Evolutionary conservation across 164 flowering plant genomes (phyloP).

Genomic region (Liquidambar formosana): DNA sequence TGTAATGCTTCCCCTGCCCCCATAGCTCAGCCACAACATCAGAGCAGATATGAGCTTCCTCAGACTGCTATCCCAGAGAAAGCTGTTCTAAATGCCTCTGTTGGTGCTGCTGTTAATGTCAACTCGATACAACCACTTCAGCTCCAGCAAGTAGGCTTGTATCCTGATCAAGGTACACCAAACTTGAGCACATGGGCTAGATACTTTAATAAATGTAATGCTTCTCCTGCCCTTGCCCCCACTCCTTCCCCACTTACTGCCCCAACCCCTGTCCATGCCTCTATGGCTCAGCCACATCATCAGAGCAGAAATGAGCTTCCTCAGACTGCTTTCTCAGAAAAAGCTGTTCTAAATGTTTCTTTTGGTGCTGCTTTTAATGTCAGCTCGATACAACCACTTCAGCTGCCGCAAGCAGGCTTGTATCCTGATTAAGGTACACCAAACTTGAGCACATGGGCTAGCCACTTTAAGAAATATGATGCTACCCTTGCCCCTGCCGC

Average conservation of each 20-base stretch:
- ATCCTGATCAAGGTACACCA: slow-evolving; percentile 6
- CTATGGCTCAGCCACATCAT: background rate
- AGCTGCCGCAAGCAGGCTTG: background rate
- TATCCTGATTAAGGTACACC: slow-evolving; percentile 5
- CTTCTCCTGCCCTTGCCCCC: no score
- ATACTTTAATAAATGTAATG: no score
- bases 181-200: background rate
- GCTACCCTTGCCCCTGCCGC: no score
- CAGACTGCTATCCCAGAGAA: background rate
- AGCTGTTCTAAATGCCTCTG: no score
- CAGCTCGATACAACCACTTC: background rate
- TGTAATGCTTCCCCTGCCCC: no score
- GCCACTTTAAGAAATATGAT: background rate
- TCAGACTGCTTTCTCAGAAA: background rate
- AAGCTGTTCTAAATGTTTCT: no score
- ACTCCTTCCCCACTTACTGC: background rate
- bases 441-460: background rate
- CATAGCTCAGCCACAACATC: background rate
- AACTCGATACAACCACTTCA: background rate
- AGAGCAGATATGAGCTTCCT: no score
- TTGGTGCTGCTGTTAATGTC: background rate
- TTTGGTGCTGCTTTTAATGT: background rate
- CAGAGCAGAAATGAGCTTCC: no score
- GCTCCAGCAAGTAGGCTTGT: background rate
- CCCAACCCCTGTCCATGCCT: background rate